Percentiles rank a stretch among this genome's conserved stretches.
phyloP scores from a whole-genome alignment of 1,284 basidiomycete species.

The Pholiota adiposa region DNA sequence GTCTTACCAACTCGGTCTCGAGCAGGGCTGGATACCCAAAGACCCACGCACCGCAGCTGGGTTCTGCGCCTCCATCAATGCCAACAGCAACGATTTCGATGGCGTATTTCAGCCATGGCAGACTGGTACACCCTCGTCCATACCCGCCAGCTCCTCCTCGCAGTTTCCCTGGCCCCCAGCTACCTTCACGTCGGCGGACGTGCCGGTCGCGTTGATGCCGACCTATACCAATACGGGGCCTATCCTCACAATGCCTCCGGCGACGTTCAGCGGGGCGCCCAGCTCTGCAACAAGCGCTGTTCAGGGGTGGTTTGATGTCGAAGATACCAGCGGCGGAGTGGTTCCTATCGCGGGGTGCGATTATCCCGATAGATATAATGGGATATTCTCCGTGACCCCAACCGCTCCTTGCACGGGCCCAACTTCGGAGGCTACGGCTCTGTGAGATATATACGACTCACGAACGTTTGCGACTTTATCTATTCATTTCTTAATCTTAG shows the following conservation, averaged over 20 bases:
- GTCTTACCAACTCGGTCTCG: slow-evolving; percentile 84
- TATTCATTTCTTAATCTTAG: no score
- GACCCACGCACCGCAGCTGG: slow-evolving; percentile 77
- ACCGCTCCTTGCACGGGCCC: slow-evolving; percentile 32
- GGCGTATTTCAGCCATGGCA: slow-evolving; percentile 70
- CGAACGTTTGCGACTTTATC: no score
- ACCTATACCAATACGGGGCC: slow-evolving; percentile 76
- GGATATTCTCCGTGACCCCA: slow-evolving; percentile 26
- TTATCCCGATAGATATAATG: slow-evolving; percentile 70
- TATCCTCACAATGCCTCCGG: slow-evolving; percentile 59
- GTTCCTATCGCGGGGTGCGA: slow-evolving; percentile 62
- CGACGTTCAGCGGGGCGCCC: slow-evolving; percentile 52
- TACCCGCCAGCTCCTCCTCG: slow-evolving; percentile 51
- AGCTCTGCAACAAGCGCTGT: no score
- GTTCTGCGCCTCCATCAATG: slow-evolving; percentile 62
- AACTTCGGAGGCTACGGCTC: neutral
- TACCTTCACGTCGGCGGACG: slow-evolving; percentile 48
- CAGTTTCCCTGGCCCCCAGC: slow-evolving; percentile 64
- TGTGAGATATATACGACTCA: no score
- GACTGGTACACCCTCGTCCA: slow-evolving; percentile 77
- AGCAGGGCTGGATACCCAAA: slow-evolving; percentile 80
- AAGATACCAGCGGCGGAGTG: slow-evolving; percentile 56
- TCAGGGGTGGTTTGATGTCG: slow-evolving; percentile 69
- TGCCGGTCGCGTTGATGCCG: slow-evolving; percentile 50
- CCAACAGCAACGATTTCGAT: slow-evolving; percentile 46